Conservation (phyloP, 2,329 filamentous ascomycete genomes). For the Chaetoscypha palmicola region DNA sequence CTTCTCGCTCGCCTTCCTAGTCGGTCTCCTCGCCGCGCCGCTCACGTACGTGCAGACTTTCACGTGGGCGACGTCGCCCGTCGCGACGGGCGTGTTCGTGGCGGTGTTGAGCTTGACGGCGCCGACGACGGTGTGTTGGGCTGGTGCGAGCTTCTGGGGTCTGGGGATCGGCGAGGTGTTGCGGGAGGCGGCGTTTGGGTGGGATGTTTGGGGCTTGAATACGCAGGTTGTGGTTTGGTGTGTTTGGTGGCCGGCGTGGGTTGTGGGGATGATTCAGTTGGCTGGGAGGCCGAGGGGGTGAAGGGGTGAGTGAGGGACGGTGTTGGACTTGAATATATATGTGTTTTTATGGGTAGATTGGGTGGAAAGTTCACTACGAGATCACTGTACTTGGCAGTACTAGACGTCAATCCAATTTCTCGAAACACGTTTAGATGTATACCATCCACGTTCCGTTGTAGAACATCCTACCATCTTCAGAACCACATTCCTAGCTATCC, state of each 20-base stretch:
- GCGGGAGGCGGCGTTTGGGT: slow-evolving; percentile 71
- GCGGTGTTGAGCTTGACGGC: slow-evolving; percentile 52
- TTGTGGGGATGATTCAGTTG: slow-evolving; percentile 54
- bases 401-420: too few species aligned
- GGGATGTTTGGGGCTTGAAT: slow-evolving; percentile 85
- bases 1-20: slow-evolving; percentile 80
- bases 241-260: slow-evolving; percentile 92
- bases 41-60: slow-evolving; percentile 64
- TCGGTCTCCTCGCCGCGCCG: slow-evolving; percentile 72
- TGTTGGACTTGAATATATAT: too few species aligned
- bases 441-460: too few species aligned
- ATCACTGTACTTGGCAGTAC: too few species aligned
- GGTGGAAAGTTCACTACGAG: too few species aligned
- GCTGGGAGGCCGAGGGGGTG: slow-evolving; percentile 34
- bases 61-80: slow-evolving; percentile 33
- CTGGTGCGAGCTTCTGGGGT: slow-evolving; percentile 40
- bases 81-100: slow-evolving; percentile 38
- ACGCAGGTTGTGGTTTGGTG: slow-evolving; percentile 88
- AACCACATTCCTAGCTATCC: too few species aligned
- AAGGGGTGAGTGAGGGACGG: slow-evolving; percentile 6
- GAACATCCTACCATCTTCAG: too few species aligned
- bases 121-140: slow-evolving; percentile 50
- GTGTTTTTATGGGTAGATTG: too few species aligned
- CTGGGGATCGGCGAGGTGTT: slow-evolving; percentile 52
- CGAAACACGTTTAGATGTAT: too few species aligned